Conservation (phyloP, 805 yeast genomes). For the Ogataea nonfermentans region DNA sequence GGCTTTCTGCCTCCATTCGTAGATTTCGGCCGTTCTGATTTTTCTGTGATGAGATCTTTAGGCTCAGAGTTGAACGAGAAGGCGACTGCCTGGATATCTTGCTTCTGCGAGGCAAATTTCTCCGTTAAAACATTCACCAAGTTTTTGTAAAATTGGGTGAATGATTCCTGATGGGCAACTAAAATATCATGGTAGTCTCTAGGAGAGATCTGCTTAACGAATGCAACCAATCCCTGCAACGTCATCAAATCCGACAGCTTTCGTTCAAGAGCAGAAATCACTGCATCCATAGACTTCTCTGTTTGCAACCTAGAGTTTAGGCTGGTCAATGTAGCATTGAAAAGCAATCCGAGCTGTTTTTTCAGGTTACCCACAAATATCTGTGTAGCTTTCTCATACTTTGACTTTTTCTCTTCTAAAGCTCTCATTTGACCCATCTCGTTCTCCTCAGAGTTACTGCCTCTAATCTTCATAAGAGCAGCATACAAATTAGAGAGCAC, state of each 20-base stretch:
- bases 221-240: constrained; percentile 49
- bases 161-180: constrained; percentile 35
- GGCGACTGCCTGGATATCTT: background rate
- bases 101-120: constrained; percentile 15
- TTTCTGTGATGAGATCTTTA: constrained; percentile 19
- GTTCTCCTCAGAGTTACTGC: constrained; percentile 41
- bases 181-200: constrained; percentile 45
- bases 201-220: constrained; percentile 56
- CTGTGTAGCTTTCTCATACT: constrained; percentile 54
- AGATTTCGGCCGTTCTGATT: constrained; percentile 11
- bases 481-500: constrained; percentile 55
- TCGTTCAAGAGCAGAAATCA: constrained; percentile 19
- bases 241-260: constrained; percentile 41
- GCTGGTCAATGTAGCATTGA: constrained; percentile 28
- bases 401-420: constrained; percentile 58
- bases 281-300: constrained; percentile 8
- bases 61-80: constrained; percentile 26
- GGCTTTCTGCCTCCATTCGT: constrained; percentile 11
- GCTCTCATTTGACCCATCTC: constrained; percentile 68
- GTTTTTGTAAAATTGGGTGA: constrained; percentile 30
- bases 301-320: constrained; percentile 32
- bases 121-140: constrained; percentile 24
- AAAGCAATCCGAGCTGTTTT: constrained; percentile 26
- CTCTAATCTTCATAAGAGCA: constrained; percentile 64
- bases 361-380: constrained; percentile 49